Evolutionary conservation across 2,329 filamentous ascomycete species (phyloP), one percentile per base, ranked within the genome.

Genomic region (Fusarium sp.): DNA sequence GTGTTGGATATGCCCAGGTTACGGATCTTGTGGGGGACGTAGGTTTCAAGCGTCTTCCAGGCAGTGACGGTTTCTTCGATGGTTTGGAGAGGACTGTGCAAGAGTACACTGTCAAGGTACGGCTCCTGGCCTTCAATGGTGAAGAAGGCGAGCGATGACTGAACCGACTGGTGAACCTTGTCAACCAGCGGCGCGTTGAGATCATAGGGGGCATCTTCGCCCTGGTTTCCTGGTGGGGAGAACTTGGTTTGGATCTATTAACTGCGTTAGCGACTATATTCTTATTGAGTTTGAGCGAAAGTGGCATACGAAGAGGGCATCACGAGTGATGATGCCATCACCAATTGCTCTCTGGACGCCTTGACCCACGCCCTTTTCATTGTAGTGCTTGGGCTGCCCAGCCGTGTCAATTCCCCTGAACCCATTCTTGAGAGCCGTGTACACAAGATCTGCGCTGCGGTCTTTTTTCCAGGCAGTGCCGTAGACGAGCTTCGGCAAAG

Each of bases 381-480:
- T 88, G 81, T 97, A 97, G 83, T 96, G 93, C 70, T 89, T 90
- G 3, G 93, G 93, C 81, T 95, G 93, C 18, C 92, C 93, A 11
- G 94, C 94, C 0, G 94, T 96, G 79, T 97, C 94, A 69, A 97
- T 84, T 56, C 86, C 93, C 35, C 91, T 88, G 77, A 96, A 97
- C 6, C 94, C 94, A 52, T 89, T 84, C 52, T 86, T 86, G 36
- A 97, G 79, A 2, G 94, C 94, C 71, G 88, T 82, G 76, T 92
- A 89, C 25, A 97, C 94, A 4, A 96, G 86, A 64, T 89, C 85
- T 22, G 88, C 87, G 93, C 95, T 20, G 84, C 83, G 56, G 1
- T 92, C 90, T 78, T 92, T 92, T 82, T 97, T 97, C 94, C 94
- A 96, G n/a, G 94, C 94, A 3, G 94, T 96, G 61, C 94, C 94